phyloP scores from a whole-genome alignment of 208 protist species.

The Crithidia thermophila region DNA sequence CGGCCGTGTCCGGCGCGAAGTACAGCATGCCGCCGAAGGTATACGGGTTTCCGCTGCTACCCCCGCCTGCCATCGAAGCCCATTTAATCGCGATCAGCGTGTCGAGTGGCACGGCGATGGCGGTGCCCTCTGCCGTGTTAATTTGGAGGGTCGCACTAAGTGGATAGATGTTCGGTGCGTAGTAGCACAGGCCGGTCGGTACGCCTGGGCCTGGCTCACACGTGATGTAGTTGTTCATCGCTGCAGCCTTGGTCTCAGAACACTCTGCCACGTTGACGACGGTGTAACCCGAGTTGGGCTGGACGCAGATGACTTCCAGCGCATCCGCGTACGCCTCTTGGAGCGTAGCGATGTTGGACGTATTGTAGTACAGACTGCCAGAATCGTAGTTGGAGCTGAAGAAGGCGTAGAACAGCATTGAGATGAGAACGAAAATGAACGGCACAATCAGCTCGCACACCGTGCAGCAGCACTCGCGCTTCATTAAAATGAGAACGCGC shows the following conservation, averaged over 20 bases:
- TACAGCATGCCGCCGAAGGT: slow-evolving; percentile 45
- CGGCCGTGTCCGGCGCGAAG: slow-evolving; percentile 42
- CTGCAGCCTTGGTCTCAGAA: neutral
- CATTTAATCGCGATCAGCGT: slow-evolving; percentile 58
- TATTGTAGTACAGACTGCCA: slow-evolving; percentile 20
- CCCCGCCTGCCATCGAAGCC: slow-evolving; percentile 28
- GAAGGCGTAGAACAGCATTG: slow-evolving; percentile 46
- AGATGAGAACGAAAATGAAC: slow-evolving; percentile 63
- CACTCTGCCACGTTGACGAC: slow-evolving; percentile 24
- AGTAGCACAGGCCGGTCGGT: slow-evolving; percentile 32
- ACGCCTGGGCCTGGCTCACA: slow-evolving; percentile 37
- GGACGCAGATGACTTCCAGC: slow-evolving; percentile 7
- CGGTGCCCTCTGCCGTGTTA: neutral
- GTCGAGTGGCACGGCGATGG: slow-evolving; percentile 41
- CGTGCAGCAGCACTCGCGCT: slow-evolving; percentile 45
- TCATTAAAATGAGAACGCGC: slow-evolving; percentile 50
- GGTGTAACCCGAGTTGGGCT: neutral
- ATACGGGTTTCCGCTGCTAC: slow-evolving; percentile 10
- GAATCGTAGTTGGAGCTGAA: slow-evolving; percentile 18
- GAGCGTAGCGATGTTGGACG: neutral
- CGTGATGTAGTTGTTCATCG: neutral
- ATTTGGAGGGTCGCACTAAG: neutral
- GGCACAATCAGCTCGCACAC: slow-evolving; percentile 58
- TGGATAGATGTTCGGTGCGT: neutral
- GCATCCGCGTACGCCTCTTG: neutral